phyloP scores from a whole-genome alignment of 2,329 filamentous ascomycete genomes.

The Verticillium longisporum region DNA sequence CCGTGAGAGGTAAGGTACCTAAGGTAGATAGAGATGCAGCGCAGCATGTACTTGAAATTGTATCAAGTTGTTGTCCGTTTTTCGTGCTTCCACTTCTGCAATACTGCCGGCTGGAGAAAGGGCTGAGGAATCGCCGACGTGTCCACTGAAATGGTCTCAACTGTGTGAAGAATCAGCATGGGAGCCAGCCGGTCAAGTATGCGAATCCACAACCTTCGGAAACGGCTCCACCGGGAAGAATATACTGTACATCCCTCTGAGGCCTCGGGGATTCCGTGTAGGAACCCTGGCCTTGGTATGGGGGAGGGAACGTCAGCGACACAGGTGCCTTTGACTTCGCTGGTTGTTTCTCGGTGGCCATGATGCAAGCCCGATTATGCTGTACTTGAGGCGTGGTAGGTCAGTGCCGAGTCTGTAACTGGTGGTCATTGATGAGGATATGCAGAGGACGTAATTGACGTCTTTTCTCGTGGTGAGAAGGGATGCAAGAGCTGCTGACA shows the following conservation, averaged over 20 bases:
- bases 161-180: not conserved
- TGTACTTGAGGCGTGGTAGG: not conserved
- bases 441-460: not conserved
- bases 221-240: constrained; percentile 7
- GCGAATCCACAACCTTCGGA: not conserved
- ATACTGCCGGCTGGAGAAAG: constrained; percentile 12
- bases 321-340: not conserved
- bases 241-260: constrained; percentile 7
- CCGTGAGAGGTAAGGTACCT: too few relatives aligned
- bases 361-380: not conserved
- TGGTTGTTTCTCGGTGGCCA: not conserved
- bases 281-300: constrained; percentile 9
- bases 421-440: not conserved
- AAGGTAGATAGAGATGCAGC: too few relatives aligned
- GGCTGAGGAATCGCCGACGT: constrained; percentile 13
- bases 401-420: not conserved
- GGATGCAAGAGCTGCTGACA: not conserved
- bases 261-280: constrained; percentile 9
- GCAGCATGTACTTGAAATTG: not conserved
- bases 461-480: too few relatives aligned
- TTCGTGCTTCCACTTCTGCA: constrained; percentile 6
- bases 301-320: constrained; percentile 2
- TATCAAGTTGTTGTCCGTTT: not conserved
- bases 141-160: constrained; percentile 12
- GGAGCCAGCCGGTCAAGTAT: not conserved